Conservation (phyloP, 2,329 filamentous ascomycete species). For the Akanthomyces dipterigenus region DNA sequence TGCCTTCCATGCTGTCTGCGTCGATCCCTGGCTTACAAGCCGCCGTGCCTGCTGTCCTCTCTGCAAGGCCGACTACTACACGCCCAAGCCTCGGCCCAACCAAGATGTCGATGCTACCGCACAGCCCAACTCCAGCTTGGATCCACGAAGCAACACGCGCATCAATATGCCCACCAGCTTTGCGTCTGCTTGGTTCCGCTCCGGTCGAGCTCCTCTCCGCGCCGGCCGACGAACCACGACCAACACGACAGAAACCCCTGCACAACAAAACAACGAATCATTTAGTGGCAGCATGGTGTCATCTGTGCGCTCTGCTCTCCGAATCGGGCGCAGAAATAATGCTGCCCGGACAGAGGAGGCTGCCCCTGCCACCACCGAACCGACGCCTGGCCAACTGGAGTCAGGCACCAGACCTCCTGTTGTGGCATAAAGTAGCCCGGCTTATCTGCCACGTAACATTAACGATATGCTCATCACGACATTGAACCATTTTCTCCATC, state of each 20-base stretch:
- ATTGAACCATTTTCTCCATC: neutral
- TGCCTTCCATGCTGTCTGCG: conserved; percentile 90
- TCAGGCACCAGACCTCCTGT: conserved; percentile 24
- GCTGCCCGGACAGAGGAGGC: conserved; percentile 14
- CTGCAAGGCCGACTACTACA: conserved; percentile 97
- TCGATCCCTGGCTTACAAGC: conserved; percentile 94
- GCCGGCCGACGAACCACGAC: neutral
- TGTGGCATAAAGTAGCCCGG: neutral
- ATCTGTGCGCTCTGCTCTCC: conserved; percentile 26
- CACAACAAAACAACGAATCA: conserved; percentile 13
- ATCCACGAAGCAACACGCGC: conserved; percentile 34
- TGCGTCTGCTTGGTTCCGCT: conserved; percentile 33
- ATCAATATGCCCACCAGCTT: conserved; percentile 42
- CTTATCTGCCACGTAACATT: neutral
- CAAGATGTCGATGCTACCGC: conserved; percentile 35
- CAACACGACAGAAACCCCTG: neutral
- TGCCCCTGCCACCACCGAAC: conserved; percentile 18
- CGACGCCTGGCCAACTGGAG: conserved; percentile 43
- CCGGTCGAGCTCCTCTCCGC: conserved; percentile 7
- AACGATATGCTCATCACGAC: conserved; percentile 1
- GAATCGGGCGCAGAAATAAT: conserved; percentile 25
- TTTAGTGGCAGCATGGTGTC: conserved; percentile 22
- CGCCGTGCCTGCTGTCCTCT: conserved; percentile 92
- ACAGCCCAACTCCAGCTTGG: conserved; percentile 19
- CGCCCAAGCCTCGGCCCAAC: conserved; percentile 73